Evolutionary conservation across 495 filamentous ascomycete genomes (phyloP).

Genomic region (Haplographium delicatum): DNA sequence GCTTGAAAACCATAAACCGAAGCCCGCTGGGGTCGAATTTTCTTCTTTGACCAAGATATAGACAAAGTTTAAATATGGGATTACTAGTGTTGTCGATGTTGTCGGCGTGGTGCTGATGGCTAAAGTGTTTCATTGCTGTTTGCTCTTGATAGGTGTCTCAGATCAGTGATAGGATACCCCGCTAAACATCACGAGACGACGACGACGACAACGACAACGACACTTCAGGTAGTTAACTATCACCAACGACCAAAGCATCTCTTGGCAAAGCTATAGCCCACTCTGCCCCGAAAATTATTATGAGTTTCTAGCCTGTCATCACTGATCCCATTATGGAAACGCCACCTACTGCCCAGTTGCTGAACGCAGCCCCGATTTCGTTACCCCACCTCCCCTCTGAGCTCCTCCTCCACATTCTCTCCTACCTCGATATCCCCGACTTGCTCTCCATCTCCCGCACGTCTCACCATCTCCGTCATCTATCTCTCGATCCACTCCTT

Average conservation of each 20-base stretch:
- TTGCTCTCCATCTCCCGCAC: constrained; percentile 50
- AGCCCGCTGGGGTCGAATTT: too few relatives aligned
- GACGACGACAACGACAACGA: neutral
- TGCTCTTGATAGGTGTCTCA: neutral
- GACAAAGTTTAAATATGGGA: too few relatives aligned
- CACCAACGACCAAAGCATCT: neutral
- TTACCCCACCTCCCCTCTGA: constrained; percentile 43
- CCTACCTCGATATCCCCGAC: constrained; percentile 53
- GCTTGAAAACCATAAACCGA: too few relatives aligned
- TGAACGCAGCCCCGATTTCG: neutral
- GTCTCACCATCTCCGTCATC: constrained; percentile 47
- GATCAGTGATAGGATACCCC: constrained; percentile 1
- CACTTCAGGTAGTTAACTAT: neutral
- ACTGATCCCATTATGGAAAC: too few relatives aligned
- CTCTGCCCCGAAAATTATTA: too few relatives aligned
- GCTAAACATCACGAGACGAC: neutral
- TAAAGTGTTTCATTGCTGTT: neutral
- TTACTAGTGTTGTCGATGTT: neutral
- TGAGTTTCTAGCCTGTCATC: too few relatives aligned
- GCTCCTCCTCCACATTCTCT: constrained; percentile 49
- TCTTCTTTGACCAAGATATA: too few relatives aligned
- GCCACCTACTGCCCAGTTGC: neutral
- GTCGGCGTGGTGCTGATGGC: too few relatives aligned
- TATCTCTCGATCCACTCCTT: constrained; percentile 50
- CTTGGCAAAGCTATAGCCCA: too few relatives aligned